Percentiles rank a stretch among this genome's conserved stretches.
These are phyloP conservation scores for Parachaetomium inaequale DNA, from an alignment of 495 filamentous ascomycete species.

Conservation along the genomic window DNA sequence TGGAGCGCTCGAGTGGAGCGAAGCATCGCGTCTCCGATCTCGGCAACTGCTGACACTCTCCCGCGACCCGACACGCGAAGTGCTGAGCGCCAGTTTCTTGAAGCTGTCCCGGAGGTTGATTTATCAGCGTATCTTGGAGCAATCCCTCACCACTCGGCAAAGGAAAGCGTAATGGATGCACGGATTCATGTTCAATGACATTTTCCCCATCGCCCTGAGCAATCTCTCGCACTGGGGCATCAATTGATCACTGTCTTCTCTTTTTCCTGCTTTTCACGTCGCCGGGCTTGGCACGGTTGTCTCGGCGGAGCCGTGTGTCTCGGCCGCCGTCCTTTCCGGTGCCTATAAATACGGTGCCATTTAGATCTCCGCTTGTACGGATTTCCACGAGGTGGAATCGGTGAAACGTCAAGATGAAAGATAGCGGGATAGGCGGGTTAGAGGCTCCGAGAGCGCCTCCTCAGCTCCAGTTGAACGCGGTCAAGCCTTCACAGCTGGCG, in stretches of 20 bases:
- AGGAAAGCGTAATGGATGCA: not conserved
- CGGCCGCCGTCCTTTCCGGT: not conserved
- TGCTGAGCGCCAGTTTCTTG: not conserved
- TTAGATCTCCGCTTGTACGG: not conserved
- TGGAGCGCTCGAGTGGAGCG: too few species aligned
- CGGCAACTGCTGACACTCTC: not conserved
- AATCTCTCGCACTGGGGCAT: not conserved
- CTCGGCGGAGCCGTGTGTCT: not conserved
- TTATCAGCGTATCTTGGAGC: not conserved
- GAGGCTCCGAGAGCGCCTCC: constrained; percentile 3
- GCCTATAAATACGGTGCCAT: not conserved
- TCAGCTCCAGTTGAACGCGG: not conserved
- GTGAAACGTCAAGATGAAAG: constrained; percentile 15
- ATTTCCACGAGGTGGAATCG: not conserved
- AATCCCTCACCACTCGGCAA: not conserved
- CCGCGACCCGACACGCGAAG: not conserved
- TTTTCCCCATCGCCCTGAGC: not conserved
- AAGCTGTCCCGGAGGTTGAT: not conserved
- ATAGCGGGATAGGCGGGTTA: constrained; percentile 10
- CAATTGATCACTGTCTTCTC: too few species aligned
- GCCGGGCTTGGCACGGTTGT: not conserved
- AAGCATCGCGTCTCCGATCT: not conserved
- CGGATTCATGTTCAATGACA: not conserved
- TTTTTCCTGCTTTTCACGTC: not conserved
- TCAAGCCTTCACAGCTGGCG: constrained; percentile 3